Evolutionary conservation across 1,284 basidiomycete genomes (phyloP), one percentile per base, ranked within the genome.

Genomic region (Uromyces viciae-fabae): DNA sequence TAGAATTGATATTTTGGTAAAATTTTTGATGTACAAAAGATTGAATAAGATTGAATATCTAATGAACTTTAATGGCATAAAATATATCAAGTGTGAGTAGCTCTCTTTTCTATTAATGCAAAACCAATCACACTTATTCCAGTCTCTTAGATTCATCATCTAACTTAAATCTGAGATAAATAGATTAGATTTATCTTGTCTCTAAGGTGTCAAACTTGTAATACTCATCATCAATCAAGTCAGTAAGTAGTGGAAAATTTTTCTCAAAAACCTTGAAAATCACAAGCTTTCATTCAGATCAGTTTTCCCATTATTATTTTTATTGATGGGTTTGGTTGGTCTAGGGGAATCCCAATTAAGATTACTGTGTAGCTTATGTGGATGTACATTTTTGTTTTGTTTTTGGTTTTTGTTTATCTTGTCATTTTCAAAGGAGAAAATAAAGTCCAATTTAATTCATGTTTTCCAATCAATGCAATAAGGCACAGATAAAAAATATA

Each of bases 161-260:
- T 42, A n/a, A 46, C 25, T 4, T 46, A 0, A 11, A 62, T 17
- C 31, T 62, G n/a, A n/a, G 58, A 17, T 62, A 0, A 14, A 19
- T 58, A 80, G 78, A 38, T 58, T 80, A 3, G 69, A 58, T 52
- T 58, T 80, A 60, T 52, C 69, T 7, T 49, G 64, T 17, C 40
- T 64, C 38, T 56, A 80, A 40, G 54, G 68, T 25, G 78, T 80
- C 68, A 80, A 80, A 38, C 28, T 80, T 1, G 73, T 80, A 40
- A 62, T 80, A 43, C 78, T 69, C 19, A 73, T 80, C 11, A 80
- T 80, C 58, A 80, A 80, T 36, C 78, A 80, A 49, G 78, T 80
- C 36, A 14, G 78, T 71, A 36, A n/a, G n/a, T 54, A 31, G 9
- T 19, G 19, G 15, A 1, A 38, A n/a, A 4, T 40, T 60, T 17